Conservation (phyloP, 2,329 filamentous ascomycete genomes). For the Colletotrichum echinochloae region DNA sequence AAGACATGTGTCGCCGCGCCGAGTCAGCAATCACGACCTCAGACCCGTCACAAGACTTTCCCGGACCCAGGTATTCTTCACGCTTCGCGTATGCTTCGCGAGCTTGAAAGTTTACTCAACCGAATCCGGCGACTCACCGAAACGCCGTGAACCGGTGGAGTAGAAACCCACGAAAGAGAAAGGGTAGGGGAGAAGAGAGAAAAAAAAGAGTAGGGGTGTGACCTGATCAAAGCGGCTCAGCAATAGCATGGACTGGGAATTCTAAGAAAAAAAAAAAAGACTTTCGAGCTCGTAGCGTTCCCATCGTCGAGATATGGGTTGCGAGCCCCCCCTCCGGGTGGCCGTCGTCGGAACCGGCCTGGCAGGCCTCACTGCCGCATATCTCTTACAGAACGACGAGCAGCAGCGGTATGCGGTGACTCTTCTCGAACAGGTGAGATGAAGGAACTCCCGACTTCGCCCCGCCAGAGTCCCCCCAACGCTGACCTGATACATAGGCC, state of each 20-base stretch:
- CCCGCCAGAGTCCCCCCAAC: neutral
- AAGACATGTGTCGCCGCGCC: neutral
- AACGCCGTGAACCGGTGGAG: neutral
- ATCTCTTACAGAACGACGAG: conserved; percentile 50
- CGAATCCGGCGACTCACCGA: too few species aligned
- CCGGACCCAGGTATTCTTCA: neutral
- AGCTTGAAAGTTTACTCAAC: neutral
- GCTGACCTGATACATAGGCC: conserved; percentile 45
- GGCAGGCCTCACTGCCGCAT: conserved; percentile 52
- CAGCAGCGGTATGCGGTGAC: conserved; percentile 49
- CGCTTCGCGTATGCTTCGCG: neutral
- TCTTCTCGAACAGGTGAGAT: conserved; percentile 53
- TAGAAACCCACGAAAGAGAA: neutral
- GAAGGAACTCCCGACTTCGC: neutral
- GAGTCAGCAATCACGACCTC: neutral
- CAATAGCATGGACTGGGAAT: neutral
- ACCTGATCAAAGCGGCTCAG: neutral
- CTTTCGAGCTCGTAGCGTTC: neutral
- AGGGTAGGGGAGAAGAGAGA: neutral
- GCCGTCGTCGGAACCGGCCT: conserved; percentile 54
- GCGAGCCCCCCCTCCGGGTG: conserved; percentile 40
- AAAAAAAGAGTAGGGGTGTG: neutral
- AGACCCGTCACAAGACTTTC: neutral
- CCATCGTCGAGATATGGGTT: conserved; percentile 3
- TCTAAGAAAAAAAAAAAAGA: neutral